Evolutionary conservation across 1,139 yeast genomes (phyloP), one percentile per base, ranked within the genome.

Genomic region (Geotrichum siamense): DNA sequence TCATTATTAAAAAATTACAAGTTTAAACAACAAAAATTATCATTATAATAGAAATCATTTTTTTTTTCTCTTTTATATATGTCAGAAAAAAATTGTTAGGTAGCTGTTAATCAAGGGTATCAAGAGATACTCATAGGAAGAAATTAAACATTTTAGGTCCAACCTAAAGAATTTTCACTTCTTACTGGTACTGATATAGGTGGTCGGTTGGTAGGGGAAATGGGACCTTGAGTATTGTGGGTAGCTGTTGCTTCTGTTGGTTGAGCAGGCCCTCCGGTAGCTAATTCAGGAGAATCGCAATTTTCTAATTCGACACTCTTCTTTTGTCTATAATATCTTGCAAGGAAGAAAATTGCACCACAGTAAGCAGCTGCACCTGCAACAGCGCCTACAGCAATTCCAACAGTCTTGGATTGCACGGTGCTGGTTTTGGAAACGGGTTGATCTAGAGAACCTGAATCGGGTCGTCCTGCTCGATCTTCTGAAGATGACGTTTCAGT

Each of bases 111-210:
- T n/a, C n/a, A n/a, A n/a, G n/a, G n/a, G n/a, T n/a, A n/a, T n/a
- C n/a, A n/a, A n/a, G n/a, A n/a, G n/a, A n/a, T n/a, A n/a, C n/a
- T n/a, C n/a, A n/a, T n/a, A n/a, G n/a, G n/a, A n/a, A n/a, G n/a
- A n/a, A n/a, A n/a, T n/a, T 28, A 28, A 28, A 28, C 23, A 33
- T 25, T 31, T 51, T 49, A 61, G 16, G 60, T 57, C 69, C 69
- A 65, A 25, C 70, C 70, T 15, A 65, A 55, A 16, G 68, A 62
- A 54, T 66, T 66, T 46, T 64, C 69, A 46, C 68, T 60, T 58
- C 61, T 61, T 13, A 66, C 66, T 10, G 70, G 70, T 42, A 57
- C 61, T 35, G 68, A 64, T 41, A 65, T 66, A 33, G 56, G 62
- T 22, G 28, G 56, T 40, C 43, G 52, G 44, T 26, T 38, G 19